Percentiles rank a stretch among this genome's conserved stretches.
phyloP scores from a whole-genome alignment of 2,329 filamentous ascomycete genomes.

The Hymenoscyphus albidus region DNA sequence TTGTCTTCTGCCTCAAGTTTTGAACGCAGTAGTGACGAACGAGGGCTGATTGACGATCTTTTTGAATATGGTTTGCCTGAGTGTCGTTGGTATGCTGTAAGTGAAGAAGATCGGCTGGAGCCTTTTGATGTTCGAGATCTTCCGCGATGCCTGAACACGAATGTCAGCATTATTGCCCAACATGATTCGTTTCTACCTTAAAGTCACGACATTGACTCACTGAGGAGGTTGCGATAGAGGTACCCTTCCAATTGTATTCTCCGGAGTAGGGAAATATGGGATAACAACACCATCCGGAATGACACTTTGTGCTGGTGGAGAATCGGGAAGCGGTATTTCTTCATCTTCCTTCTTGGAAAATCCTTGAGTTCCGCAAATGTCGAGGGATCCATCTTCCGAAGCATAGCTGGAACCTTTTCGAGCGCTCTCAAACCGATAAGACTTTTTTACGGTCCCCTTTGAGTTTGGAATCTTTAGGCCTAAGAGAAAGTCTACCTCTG shows the following conservation, averaged over 20 bases:
- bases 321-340: not conserved
- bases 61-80: not conserved
- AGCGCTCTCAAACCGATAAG: not conserved
- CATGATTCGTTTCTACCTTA: not conserved
- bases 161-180: not conserved
- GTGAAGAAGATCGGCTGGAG: not conserved
- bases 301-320: not conserved
- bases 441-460: not conserved
- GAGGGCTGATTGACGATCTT: not conserved
- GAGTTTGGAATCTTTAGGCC: not conserved
- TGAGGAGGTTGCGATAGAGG: not conserved
- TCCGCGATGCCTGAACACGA: not conserved
- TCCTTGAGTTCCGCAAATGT: not conserved
- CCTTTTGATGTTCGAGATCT: conserved; percentile 1
- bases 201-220: not conserved
- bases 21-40: not conserved
- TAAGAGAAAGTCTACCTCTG: not conserved
- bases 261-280: not conserved
- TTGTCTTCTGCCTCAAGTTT: not conserved
- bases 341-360: not conserved
- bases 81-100: not conserved
- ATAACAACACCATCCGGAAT: not conserved
- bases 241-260: not conserved
- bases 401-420: not conserved
- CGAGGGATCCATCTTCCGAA: not conserved